Evolutionary conservation across 345 rosid genomes (phyloP).

Genomic region (Acer yangbiense): DNA sequence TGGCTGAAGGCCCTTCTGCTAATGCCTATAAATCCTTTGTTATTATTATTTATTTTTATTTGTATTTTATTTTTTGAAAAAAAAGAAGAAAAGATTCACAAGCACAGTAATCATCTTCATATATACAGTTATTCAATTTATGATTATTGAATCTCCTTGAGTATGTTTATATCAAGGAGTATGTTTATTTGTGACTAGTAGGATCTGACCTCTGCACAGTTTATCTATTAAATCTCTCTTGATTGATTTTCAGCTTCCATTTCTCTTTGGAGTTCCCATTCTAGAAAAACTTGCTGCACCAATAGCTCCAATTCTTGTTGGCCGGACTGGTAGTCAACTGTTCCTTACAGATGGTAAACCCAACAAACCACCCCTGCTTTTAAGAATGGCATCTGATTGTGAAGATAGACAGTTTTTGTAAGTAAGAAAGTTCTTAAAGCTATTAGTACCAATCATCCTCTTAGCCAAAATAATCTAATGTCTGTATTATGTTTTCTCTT

Average conservation of each 20-base stretch:
- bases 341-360: slow-evolving; percentile 88
- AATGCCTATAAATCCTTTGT: neutral
- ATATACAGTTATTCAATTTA: neutral
- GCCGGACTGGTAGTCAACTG: slow-evolving; percentile 86
- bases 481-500: slow-evolving; percentile 18
- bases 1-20: neutral
- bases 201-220: neutral
- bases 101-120: neutral
- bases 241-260: slow-evolving; percentile 69
- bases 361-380: slow-evolving; percentile 80
- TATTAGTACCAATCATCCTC: slow-evolving; percentile 5
- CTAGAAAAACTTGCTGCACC: slow-evolving; percentile 90
- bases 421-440: slow-evolving; percentile 29
- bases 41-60: neutral
- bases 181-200: slow-evolving; percentile 8
- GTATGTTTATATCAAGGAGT: neutral
- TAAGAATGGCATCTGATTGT: slow-evolving; percentile 86
- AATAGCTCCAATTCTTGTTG: slow-evolving; percentile 71
- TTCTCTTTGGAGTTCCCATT: slow-evolving; percentile 83
- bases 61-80: neutral
- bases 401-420: slow-evolving; percentile 79
- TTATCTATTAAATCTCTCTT: slow-evolving; percentile 1
- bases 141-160: slow-evolving; percentile 4
- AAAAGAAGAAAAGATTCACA: too few species aligned
- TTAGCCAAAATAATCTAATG: slow-evolving; percentile 12